Base-by-base conservation (phyloP, 129 eudicot species). In the Flaveria trinervia region DNA sequence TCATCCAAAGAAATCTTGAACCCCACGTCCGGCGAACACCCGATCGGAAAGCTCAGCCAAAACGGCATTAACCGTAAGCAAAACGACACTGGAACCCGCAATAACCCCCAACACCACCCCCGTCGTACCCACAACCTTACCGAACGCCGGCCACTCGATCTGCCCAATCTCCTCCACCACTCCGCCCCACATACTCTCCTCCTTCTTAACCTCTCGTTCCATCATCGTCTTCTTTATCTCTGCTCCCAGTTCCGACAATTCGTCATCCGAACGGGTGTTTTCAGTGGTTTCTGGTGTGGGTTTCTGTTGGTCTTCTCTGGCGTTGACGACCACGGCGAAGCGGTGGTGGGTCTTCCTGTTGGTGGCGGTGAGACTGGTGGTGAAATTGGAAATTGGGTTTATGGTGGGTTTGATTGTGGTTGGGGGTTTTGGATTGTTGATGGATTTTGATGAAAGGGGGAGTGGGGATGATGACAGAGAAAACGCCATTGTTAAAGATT, bases 1-100 rank as follows among this genome's bases (percentile, higher is more conserved):
- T 84, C 72, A 88, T 15, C 95, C 88, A 61, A 93, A 89, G 84
- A 94, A 91, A 87, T 94, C 97, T 54, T 91, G 98, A 65, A 93
- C 84, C 16, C 98, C 96, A 51, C 85, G 89, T 8, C 97, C 96
- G 72, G 86, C 93, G 71, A 94, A 94, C 4, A 87, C 89, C 72
- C 81, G 82, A 48, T 93, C 97, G 7, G 98, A 93, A 45, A 93
- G 84, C 85, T 91, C 93, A 39, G 98, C 89, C 88, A 94, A 81
- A 73, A 94, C 85, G 83, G 96, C 97, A 83, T 94, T 91, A 56
- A 94, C 89, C 68, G 98, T 91, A 18, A 89, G 83, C 90, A 94
- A 83, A 77, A 91, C 97, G 77, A 91, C 89, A 72, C 96, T 89
- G 4, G 97, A 89, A 9, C 96, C 97, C 4, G 90, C 98, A 65